Percentiles rank a stretch among this genome's conserved stretches.
Evolutionary conservation across 352 stramenopile genomes (phyloP).

Genomic region (Phytophthora colocasiae): DNA sequence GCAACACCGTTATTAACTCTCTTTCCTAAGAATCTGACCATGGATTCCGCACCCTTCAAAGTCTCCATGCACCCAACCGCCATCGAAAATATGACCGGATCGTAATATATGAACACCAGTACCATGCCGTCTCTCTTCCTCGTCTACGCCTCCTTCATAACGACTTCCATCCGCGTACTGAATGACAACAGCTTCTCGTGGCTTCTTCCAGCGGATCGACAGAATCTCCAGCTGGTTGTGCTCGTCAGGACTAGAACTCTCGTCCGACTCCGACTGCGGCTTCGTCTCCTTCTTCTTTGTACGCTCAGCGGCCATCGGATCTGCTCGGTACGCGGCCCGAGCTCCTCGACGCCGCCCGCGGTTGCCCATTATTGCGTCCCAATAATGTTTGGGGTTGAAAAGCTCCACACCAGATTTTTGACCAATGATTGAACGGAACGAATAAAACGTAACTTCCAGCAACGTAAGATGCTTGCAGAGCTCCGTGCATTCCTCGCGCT

Average conservation of each 20-base stretch:
- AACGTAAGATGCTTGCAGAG: slow-evolving; percentile 32
- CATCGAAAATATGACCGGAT: slow-evolving; percentile 78
- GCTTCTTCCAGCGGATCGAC: slow-evolving; percentile 58
- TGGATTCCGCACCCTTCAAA: slow-evolving; percentile 77
- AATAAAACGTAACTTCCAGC: too few relatives aligned
- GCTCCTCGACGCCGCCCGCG: slow-evolving; percentile 55
- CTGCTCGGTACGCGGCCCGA: slow-evolving; percentile 31
- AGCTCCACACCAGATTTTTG: background rate
- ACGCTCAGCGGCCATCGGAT: slow-evolving; percentile 18
- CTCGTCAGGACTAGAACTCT: slow-evolving; percentile 2
- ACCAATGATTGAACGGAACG: too few relatives aligned
- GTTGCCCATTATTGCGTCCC: slow-evolving; percentile 57
- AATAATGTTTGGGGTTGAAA: background rate
- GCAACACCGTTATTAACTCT: slow-evolving; percentile 4
- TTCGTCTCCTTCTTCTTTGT: slow-evolving; percentile 31
- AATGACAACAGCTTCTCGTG: slow-evolving; percentile 43
- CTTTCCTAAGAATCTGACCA: background rate
- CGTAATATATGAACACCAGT: slow-evolving; percentile 60
- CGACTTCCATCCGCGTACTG: slow-evolving; percentile 72
- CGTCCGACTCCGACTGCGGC: slow-evolving; percentile 27
- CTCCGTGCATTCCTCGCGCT: slow-evolving; percentile 67
- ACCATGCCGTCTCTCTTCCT: slow-evolving; percentile 63
- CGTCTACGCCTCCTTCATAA: slow-evolving; percentile 67
- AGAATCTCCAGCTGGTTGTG: slow-evolving; percentile 51
- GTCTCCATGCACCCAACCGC: slow-evolving; percentile 81